phyloP scores from a whole-genome alignment of 148 eudicot species.

The Spergularia bocconei region DNA sequence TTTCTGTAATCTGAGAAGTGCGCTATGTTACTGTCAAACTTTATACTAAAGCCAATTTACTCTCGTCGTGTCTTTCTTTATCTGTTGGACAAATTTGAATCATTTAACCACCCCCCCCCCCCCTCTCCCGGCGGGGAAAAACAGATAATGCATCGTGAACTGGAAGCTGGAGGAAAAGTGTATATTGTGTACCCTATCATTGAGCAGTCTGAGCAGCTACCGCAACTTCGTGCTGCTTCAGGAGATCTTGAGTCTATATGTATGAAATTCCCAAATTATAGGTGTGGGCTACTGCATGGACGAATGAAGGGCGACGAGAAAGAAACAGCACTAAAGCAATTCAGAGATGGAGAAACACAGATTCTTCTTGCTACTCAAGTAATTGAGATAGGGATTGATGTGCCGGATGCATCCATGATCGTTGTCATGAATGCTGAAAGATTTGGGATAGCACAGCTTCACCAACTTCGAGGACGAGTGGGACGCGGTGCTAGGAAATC shows the following conservation, averaged over 20 bases:
- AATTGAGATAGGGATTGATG: conserved; percentile 89
- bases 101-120: neutral
- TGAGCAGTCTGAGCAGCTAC: conserved; percentile 79
- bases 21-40: neutral
- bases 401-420: conserved; percentile 99
- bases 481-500: conserved; percentile 89
- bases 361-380: conserved; percentile 87
- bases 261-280: conserved; percentile 48
- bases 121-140: neutral
- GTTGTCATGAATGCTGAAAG: conserved; percentile 97
- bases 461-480: conserved; percentile 94
- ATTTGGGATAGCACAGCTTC: conserved; percentile 94
- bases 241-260: conserved; percentile 69
- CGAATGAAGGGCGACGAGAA: conserved; percentile 82
- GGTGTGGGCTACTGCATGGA: conserved; percentile 85
- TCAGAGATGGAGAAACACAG: conserved; percentile 71
- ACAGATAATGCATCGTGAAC: conserved; percentile 78
- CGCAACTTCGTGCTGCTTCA: conserved; percentile 89
- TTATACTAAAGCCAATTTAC: neutral
- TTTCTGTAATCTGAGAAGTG: neutral
- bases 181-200: conserved; percentile 85
- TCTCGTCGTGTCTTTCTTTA: neutral
- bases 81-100: neutral
- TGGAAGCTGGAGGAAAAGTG: conserved; percentile 73
- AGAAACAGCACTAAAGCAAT: conserved; percentile 64